Evolutionary conservation across 345 rosid genomes (phyloP), one percentile per base, ranked within the genome.

Genomic region (Diplotaxis tenuifolia): DNA sequence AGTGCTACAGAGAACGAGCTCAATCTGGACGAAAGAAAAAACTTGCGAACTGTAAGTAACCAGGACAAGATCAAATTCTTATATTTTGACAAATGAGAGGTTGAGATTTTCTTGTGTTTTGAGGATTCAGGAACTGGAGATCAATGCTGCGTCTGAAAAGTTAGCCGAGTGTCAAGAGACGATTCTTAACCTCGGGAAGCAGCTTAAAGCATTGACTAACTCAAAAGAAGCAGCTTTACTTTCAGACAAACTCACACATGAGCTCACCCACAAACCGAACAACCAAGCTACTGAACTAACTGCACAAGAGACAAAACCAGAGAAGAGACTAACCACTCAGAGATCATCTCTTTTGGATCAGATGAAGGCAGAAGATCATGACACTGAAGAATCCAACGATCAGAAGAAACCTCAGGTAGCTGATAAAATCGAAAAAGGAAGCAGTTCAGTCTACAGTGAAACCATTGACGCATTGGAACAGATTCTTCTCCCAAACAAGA

Each of bases 121-220:
- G 56, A 59, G 54, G 20, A 65, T 64, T 65, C 87, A 95, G 99
- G 87, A 88, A 45, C 73, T 84, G 90, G 97, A 92, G 84, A 86
- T 89, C 68, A 68, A 89, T 45, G 92, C 90, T 70, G 99, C 99
- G 75, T 88, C 99, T 61, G 89, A 91, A 66, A 95, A 88, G 82
- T 78, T 95, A 70, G 97, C 96, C 0, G 96, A 95, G 80, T 95
- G 96, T 81, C 96, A 89, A 76, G 96, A 89, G 76, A 88, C 96
- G 9, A 90, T 95, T 58, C 70, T 87, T 54, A 87, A 88, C 82
- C 75, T 95, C 4, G 97, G 97, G 67, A 95, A 95, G 80, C 99
- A 95, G 81, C 78, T 91, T 57, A 89, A 85, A 76, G 92, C 89
- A 58, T 79, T 95, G 83, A 85, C 96, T 67, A 34, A 88, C 67